Evolutionary conservation across 2,329 filamentous ascomycete genomes (phyloP).

Genomic region (Escovopsis sp.): DNA sequence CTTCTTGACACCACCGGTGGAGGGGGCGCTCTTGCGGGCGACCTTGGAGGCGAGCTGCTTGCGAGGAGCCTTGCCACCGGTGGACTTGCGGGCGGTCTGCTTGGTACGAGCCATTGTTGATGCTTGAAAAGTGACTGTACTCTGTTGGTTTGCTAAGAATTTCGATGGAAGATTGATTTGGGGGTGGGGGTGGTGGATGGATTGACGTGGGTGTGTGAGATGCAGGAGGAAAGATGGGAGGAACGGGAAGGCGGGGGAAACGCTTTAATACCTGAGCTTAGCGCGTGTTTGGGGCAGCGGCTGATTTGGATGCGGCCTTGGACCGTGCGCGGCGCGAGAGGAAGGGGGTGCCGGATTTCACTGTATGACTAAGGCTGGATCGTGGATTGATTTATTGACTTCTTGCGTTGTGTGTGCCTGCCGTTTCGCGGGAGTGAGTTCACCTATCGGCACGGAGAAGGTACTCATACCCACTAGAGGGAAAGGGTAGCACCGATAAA

Average conservation of each 20-base stretch:
- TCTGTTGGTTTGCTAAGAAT: conserved; percentile 13
- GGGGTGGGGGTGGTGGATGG: conserved; percentile 16
- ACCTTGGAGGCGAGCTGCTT: conserved; percentile 99
- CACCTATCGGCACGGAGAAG: too few relatives aligned
- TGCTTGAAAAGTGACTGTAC: conserved; percentile 21
- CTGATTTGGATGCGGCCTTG: conserved; percentile 21
- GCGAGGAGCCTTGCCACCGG: conserved; percentile 63
- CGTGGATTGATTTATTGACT: too few relatives aligned
- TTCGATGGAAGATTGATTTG: conserved; percentile 10
- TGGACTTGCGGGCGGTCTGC: conserved; percentile 62
- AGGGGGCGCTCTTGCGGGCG: conserved; percentile 93
- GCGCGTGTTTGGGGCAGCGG: conserved; percentile 16
- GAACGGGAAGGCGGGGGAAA: conserved; percentile 27
- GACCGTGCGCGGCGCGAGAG: conserved; percentile 11
- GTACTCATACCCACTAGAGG: too few relatives aligned
- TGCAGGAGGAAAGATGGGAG: conserved; percentile 26
- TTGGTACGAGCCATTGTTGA: conserved; percentile 48
- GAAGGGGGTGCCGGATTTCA: background rate
- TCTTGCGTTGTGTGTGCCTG: too few relatives aligned
- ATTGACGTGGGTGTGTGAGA: conserved; percentile 22
- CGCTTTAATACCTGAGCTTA: conserved; percentile 26
- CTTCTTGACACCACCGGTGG: conserved; percentile 95
- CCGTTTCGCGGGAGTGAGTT: too few relatives aligned
- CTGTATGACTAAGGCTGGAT: too few relatives aligned
- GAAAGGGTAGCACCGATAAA: too few relatives aligned